Percentiles rank a stretch among this genome's conserved stretches.
phyloP scores from a whole-genome alignment of 805 yeast species.

The Metschnikowia drakensbergensis region DNA sequence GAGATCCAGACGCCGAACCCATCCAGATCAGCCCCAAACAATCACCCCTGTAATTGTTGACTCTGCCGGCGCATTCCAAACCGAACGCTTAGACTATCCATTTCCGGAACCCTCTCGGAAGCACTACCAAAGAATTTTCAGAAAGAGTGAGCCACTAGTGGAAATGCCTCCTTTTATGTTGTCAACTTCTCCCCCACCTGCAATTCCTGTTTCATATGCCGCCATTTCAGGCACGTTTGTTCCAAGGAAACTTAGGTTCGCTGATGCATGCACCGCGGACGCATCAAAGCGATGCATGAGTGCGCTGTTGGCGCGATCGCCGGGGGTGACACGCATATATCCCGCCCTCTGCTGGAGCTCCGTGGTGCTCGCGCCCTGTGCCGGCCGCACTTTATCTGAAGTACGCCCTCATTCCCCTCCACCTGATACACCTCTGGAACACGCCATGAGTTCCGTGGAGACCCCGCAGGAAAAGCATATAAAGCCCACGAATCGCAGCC shows the following conservation, averaged over 20 bases:
- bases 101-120: no score
- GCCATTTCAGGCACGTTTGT: neutral
- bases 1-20: no score
- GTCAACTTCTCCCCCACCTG: no score
- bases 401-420: slow-evolving; percentile 1
- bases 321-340: neutral
- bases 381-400: slow-evolving; percentile 4
- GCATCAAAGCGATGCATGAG: neutral
- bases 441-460: slow-evolving; percentile 2
- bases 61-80: no score
- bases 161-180: no score
- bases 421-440: slow-evolving; percentile 2
- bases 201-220: no score
- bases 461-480: neutral
- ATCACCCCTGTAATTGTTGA: no score
- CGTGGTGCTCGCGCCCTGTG: slow-evolving; percentile 1
- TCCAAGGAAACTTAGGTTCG: neutral
- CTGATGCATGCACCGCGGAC: neutral
- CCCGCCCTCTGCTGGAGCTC: slow-evolving; percentile 1
- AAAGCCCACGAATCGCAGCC: neutral
- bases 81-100: no score
- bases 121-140: no score
- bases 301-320: neutral
- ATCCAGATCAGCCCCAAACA: no score
- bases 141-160: no score